Conservation (phyloP, 2,329 filamentous ascomycete species). For the Lithohypha guttulata region DNA sequence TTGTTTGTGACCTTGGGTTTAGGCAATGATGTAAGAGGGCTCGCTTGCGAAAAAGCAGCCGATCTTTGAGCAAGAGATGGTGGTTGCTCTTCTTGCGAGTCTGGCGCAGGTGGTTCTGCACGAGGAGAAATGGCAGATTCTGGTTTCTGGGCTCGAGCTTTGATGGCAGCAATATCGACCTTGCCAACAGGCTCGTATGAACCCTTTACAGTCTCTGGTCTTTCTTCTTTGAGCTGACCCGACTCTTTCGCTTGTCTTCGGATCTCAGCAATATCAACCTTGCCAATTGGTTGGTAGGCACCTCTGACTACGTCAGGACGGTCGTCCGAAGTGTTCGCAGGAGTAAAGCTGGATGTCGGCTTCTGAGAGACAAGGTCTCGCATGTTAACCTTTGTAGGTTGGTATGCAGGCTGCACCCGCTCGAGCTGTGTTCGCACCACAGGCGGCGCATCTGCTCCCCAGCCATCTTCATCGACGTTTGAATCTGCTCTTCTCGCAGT, state of each 20-base stretch:
- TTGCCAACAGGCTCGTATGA: conserved; percentile 92
- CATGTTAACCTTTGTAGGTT: conserved; percentile 92
- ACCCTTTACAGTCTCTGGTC: conserved; percentile 77
- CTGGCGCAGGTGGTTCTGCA: conserved; percentile 34
- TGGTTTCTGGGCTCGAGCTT: conserved; percentile 66
- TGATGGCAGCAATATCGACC: conserved; percentile 91
- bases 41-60: conserved; percentile 59
- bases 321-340: conserved; percentile 37
- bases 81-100: conserved; percentile 37
- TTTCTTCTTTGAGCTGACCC: conserved; percentile 52
- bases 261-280: conserved; percentile 92
- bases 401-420: conserved; percentile 85
- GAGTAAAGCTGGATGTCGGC: conserved; percentile 47
- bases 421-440: conserved; percentile 78
- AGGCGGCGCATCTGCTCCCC: conserved; percentile 88
- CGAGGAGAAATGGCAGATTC: conserved; percentile 25
- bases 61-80: conserved; percentile 65
- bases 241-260: conserved; percentile 59
- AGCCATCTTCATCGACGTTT: conserved; percentile 68
- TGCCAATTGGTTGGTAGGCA: conserved; percentile 85
- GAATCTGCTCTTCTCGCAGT: conserved; percentile 39
- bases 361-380: conserved; percentile 68
- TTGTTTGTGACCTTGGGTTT: conserved; percentile 93
- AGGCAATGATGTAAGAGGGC: conserved; percentile 73
- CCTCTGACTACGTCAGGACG: conserved; percentile 63